Conservation (phyloP, 176 grass and related monocot genomes). For the Zizania latifolia region DNA sequence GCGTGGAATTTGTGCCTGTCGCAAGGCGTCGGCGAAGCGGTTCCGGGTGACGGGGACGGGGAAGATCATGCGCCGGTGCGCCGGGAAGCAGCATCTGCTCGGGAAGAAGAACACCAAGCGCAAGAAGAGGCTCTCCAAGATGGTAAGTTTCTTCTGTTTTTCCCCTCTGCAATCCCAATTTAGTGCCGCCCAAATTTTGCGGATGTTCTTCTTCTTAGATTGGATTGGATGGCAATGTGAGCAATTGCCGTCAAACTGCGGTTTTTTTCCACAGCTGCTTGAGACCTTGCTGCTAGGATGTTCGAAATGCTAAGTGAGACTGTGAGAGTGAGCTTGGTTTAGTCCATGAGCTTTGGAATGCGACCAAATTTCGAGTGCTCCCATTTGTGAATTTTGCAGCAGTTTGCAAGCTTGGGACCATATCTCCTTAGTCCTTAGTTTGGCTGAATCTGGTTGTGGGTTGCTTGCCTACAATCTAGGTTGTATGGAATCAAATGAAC, state of each 20-base stretch:
- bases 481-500: neutral
- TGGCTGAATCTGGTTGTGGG: too few species aligned
- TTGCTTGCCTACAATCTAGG: too few species aligned
- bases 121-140: conserved; percentile 81
- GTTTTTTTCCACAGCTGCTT: neutral
- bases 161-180: neutral
- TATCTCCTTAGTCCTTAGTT: too few species aligned
- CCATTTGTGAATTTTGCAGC: neutral
- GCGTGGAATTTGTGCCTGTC: neutral
- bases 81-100: conserved; percentile 85
- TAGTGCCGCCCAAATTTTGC: neutral
- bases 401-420: neutral
- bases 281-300: neutral
- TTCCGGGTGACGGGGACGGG: conserved; percentile 73
- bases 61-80: conserved; percentile 65
- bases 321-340: neutral
- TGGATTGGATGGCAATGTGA: neutral
- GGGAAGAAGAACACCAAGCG: conserved; percentile 93
- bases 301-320: neutral
- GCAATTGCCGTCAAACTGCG: neutral
- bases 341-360: neutral
- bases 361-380: neutral
- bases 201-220: neutral
- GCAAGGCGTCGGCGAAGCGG: conserved; percentile 67
- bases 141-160: conserved; percentile 46